Conservation (phyloP, 2,329 filamentous ascomycete species). For the Emergomyces orientalis region DNA sequence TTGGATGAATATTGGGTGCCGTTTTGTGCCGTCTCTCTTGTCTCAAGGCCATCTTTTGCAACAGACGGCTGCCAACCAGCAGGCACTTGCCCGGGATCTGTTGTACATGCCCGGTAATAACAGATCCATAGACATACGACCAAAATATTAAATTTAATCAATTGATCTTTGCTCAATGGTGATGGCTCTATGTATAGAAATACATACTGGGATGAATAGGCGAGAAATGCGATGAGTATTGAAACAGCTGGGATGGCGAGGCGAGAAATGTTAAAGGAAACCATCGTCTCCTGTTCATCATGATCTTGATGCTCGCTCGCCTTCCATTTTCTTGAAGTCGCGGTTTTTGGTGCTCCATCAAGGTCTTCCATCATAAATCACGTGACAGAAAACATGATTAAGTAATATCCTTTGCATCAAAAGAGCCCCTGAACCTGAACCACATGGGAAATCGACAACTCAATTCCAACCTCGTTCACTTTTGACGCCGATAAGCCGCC, state of each 20-base stretch:
- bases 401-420: too few relatives aligned
- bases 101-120: conserved; percentile 50
- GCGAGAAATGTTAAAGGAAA: conserved; percentile 25
- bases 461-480: background rate
- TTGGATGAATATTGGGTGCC: conserved; percentile 1
- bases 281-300: conserved; percentile 15
- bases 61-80: conserved; percentile 28
- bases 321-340: background rate
- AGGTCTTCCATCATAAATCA: too few relatives aligned
- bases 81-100: conserved; percentile 49
- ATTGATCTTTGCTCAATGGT: conserved; percentile 42
- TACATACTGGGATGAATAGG: conserved; percentile 51
- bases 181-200: conserved; percentile 46
- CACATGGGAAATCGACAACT: background rate
- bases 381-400: background rate
- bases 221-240: conserved; percentile 48
- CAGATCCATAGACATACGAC: conserved; percentile 49
- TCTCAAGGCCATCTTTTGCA: background rate
- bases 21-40: conserved; percentile 11
- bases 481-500: background rate
- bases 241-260: conserved; percentile 48
- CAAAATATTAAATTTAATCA: conserved; percentile 47
- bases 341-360: too few relatives aligned
- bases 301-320: background rate
- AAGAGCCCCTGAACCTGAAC: background rate